phyloP scores from a whole-genome alignment of 2,329 filamentous ascomycete species.

The Trichoderma cornu-damae region DNA sequence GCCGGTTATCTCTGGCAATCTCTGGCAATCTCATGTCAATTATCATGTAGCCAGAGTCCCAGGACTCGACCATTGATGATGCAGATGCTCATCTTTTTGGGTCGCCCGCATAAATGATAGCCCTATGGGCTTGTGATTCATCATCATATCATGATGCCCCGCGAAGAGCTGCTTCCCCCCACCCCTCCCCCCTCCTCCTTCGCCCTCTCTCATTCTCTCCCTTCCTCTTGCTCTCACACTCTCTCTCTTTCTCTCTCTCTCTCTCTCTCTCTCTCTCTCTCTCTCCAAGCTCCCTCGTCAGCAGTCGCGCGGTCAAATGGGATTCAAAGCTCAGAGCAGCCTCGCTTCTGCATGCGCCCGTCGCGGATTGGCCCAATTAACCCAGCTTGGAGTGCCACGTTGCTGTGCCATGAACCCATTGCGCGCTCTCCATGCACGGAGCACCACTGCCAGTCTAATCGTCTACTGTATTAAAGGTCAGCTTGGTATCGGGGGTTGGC shows the following conservation, averaged over 20 bases:
- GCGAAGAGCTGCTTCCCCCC: not conserved
- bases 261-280: not conserved
- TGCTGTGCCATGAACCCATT: not conserved
- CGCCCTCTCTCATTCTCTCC: not conserved
- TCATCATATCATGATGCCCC: not conserved
- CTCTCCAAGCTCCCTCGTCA: not conserved
- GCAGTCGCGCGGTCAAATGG: constrained; percentile 1
- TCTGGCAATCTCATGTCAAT: not conserved
- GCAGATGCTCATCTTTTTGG: not conserved
- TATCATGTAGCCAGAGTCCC: constrained; percentile 7
- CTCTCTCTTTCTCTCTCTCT: too few species aligned
- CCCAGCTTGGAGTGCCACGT: constrained; percentile 2
- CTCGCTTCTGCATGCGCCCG: not conserved
- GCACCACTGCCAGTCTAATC: too few species aligned
- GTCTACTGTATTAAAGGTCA: too few species aligned
- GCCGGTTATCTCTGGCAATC: constrained; percentile 5
- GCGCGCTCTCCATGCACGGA: not conserved
- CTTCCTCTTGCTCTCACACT: too few species aligned
- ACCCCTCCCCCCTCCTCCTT: not conserved
- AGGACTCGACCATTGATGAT: not conserved
- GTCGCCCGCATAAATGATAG: not conserved
- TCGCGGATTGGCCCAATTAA: not conserved
- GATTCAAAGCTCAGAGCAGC: not conserved
- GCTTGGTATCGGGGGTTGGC: not conserved
- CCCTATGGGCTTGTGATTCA: not conserved